Base-by-base conservation (phyloP, 1,284 basidiomycete genomes). In the Agroathelia rolfsii region DNA sequence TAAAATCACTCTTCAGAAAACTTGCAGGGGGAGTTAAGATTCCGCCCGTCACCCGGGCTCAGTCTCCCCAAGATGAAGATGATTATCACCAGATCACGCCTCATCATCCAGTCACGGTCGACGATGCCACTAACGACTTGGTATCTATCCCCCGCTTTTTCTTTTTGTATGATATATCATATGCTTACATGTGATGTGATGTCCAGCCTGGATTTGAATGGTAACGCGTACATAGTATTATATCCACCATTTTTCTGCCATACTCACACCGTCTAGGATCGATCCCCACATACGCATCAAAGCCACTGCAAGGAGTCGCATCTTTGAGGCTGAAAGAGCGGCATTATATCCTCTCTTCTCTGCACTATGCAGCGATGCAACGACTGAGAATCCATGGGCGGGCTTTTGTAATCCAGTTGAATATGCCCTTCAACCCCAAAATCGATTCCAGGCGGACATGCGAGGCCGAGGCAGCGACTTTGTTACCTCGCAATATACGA, bases 121-220 rank as follows among this genome's bases (percentile, higher is more conserved):
- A 66, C 25, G 72, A 76, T 44, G 73, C 78, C n/a, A 72, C 78
- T 34, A 55, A 61, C 16, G 79, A 83, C 44, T 46, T 84, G 56
- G 78, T 76, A 51, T 34, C 74, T 57, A 28, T 34, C n/a, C 6
- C 34, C 37, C 31, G 20, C 12, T 9, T 32, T 14, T 12, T 16
- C 6, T 26, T 16, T 34, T 27, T 19, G n/a, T n/a, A n/a, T 13
- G 26, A 12, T 24, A n/a, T 18, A 6, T 29, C 13, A 35, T 26
- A n/a, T n/a, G 13, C 11, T 19, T 13, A 28, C 3, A n/a, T n/a
- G n/a, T n/a, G n/a, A n/a, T n/a, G n/a, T n/a, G n/a, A n/a, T 16
- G 12, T 34, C 4, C 36, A 80, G 76, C 70, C 70, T 21, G 54
- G 49, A 1, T 81, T 76, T 52, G 73, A 81, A 30, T 81, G 76